These are phyloP conservation scores for Dispira simplex DNA, from an alignment of 192 early-diverging fungal genomes.

Conservation along the genomic window DNA sequence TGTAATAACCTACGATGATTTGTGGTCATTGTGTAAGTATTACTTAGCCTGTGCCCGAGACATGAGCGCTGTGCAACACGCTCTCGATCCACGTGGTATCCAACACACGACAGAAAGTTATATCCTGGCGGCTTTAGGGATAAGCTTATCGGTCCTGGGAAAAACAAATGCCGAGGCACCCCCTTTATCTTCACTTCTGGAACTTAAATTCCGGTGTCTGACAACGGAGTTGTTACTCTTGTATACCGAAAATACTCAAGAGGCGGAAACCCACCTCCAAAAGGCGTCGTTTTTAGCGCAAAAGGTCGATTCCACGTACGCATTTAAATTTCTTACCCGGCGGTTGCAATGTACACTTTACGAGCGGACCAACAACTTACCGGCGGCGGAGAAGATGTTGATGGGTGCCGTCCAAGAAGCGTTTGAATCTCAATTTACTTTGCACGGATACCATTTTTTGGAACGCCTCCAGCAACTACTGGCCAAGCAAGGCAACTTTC, in stretches of 20 bases:
- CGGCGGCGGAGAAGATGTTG: neutral
- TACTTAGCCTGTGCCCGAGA: conserved; percentile 8
- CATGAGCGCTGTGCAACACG: neutral
- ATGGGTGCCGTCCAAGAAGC: neutral
- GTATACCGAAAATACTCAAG: neutral
- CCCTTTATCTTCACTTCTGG: neutral
- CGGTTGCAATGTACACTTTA: neutral
- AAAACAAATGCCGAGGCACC: neutral
- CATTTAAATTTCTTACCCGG: neutral
- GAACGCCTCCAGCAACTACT: neutral
- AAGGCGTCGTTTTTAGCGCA: neutral
- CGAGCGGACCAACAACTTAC: neutral
- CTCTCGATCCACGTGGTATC: neutral
- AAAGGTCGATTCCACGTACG: neutral
- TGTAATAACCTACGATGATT: neutral
- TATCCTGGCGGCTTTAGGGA: neutral
- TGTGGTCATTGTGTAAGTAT: conserved; percentile 2
- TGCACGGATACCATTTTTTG: neutral
- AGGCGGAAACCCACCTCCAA: conserved; percentile 9
- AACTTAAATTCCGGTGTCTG: conserved; percentile 3
- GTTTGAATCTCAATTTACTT: neutral
- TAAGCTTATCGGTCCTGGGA: neutral
- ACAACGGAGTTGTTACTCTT: neutral
- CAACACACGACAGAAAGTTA: neutral
- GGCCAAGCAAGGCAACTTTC: neutral